Evolutionary conservation across 345 rosid species (phyloP).

Genomic region (Laguncularia racemosa): DNA sequence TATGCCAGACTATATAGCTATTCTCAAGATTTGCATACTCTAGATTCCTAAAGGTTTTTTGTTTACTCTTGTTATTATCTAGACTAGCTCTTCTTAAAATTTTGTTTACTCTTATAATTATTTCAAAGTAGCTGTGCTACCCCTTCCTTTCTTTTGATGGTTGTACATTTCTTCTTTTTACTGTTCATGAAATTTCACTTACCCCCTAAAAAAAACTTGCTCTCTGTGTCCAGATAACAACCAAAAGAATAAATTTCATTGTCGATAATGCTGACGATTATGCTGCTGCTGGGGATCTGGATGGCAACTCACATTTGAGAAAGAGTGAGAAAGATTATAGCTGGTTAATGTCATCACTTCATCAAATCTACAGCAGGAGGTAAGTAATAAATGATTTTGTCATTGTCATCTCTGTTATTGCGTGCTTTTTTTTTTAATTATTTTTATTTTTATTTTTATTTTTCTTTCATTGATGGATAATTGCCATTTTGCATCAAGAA

Average conservation of each 20-base stretch:
- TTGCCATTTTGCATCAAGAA: too few species aligned
- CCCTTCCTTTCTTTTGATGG: neutral
- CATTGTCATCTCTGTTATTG: too few species aligned
- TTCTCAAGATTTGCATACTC: too few species aligned
- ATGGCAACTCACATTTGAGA: slow-evolving; percentile 33
- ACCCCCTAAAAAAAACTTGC: slow-evolving; percentile 2
- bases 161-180: neutral
- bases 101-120: too few species aligned
- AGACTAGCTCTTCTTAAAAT: too few species aligned
- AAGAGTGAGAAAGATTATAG: slow-evolving; percentile 73
- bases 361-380: slow-evolving; percentile 97
- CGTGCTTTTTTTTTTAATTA: too few species aligned
- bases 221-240: slow-evolving; percentile 68
- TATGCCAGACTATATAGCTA: too few species aligned
- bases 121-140: too few species aligned
- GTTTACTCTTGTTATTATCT: too few species aligned
- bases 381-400: slow-evolving; percentile 19
- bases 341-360: slow-evolving; percentile 86
- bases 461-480: too few species aligned
- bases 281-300: slow-evolving; percentile 29
- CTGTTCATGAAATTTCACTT: neutral
- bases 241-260: slow-evolving; percentile 84
- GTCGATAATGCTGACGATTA: slow-evolving; percentile 52
- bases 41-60: too few species aligned
- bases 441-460: too few species aligned